phyloP scores from a whole-genome alignment of 345 rosid species.

The Psidium guajava region DNA sequence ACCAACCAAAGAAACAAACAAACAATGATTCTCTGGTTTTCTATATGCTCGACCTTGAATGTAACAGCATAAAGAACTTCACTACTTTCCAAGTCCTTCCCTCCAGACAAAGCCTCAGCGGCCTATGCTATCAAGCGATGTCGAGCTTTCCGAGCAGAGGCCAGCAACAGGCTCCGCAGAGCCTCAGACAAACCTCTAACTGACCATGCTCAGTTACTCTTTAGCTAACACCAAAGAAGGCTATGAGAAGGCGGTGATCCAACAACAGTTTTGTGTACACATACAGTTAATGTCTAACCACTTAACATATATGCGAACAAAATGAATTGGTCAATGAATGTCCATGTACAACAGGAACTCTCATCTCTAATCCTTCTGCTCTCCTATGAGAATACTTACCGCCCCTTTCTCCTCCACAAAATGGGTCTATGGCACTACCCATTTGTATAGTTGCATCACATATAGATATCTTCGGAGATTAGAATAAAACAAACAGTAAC shows the following conservation, averaged over 20 bases:
- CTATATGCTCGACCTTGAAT: not conserved
- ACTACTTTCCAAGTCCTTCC: not conserved
- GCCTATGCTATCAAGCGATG: not conserved
- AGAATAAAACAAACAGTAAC: not conserved
- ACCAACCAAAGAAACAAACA: not conserved
- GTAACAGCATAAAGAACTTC: not conserved
- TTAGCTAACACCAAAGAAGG: not conserved
- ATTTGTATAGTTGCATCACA: not conserved
- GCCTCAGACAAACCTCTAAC: not conserved
- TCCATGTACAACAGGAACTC: not conserved
- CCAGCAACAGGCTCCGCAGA: not conserved
- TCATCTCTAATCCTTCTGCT: not conserved
- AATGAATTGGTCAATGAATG: not conserved
- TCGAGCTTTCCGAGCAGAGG: not conserved
- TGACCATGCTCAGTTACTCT: not conserved
- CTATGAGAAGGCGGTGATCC: not conserved
- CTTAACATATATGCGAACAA: not conserved
- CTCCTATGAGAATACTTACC: not conserved
- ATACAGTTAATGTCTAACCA: not conserved
- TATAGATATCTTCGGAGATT: not conserved
- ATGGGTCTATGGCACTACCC: not conserved
- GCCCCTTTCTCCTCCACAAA: not conserved
- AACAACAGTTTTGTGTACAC: not conserved
- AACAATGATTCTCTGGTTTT: not conserved
- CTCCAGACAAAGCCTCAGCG: not conserved